A percentile compares a stretch with the other conserved stretches of the same genome.
Evolutionary conservation across 75 land plant species (phyloP).

Genomic region (Cunninghamia lanceolata): DNA sequence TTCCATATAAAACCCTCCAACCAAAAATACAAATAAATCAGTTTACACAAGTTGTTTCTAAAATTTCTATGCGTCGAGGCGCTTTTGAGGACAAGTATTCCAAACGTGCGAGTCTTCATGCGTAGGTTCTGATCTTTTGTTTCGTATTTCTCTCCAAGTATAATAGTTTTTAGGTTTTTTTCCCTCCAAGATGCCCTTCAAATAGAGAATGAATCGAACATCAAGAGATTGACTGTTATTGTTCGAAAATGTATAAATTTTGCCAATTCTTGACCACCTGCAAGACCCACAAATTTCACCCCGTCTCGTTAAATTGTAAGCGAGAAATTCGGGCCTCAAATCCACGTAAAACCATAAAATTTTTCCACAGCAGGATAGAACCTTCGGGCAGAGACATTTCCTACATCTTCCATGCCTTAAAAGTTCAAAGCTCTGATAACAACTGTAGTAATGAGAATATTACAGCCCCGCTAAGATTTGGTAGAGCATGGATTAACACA

Average conservation of each 20-base stretch:
- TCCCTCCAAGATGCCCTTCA: not conserved
- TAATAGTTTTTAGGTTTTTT: not conserved
- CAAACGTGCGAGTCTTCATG: too few species aligned
- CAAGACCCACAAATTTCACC: not conserved
- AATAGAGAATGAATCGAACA: not conserved
- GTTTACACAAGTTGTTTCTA: too few species aligned
- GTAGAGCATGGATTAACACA: not conserved
- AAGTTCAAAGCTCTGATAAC: not conserved
- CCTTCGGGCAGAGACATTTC: not conserved
- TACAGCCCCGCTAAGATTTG: not conserved
- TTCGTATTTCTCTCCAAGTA: too few species aligned
- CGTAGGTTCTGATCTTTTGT: too few species aligned
- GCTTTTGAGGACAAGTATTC: too few species aligned
- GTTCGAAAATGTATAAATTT: not conserved
- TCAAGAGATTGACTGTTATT: not conserved
- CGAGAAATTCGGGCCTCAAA: not conserved
- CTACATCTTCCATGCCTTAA: not conserved
- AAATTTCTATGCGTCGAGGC: too few species aligned
- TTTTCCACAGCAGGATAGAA: not conserved
- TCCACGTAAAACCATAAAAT: not conserved
- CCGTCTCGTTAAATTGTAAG: not conserved
- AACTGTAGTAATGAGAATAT: not conserved
- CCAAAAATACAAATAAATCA: too few species aligned
- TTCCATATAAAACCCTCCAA: too few species aligned
- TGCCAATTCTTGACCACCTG: not conserved